Conservation (phyloP, 306 rosid genomes). For the Vigna trinervia region DNA sequence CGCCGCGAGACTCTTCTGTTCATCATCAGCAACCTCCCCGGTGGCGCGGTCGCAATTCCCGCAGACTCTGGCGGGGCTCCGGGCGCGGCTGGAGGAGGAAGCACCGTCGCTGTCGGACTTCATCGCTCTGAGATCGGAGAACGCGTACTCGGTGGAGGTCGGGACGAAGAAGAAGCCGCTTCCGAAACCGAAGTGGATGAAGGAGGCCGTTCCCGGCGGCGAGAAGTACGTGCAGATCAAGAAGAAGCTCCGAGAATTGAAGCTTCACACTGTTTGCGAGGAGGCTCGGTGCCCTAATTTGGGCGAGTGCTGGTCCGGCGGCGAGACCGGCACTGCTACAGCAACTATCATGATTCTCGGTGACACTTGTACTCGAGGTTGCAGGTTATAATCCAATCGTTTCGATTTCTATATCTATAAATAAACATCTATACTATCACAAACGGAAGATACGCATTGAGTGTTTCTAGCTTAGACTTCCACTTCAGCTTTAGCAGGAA, state of each 20-base stretch:
- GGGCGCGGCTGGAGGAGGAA: slow-evolving; percentile 80
- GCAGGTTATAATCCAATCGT: slow-evolving; percentile 65
- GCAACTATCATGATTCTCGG: slow-evolving; percentile 99
- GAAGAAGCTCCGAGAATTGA: slow-evolving; percentile 92
- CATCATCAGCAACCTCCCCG: slow-evolving; percentile 46
- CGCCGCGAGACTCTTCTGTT: slow-evolving; percentile 58
- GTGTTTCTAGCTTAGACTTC: too few species aligned
- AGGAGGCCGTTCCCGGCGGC: slow-evolving; percentile 94
- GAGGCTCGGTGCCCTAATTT: slow-evolving; percentile 94
- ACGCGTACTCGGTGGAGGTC: slow-evolving; percentile 84
- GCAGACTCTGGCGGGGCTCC: slow-evolving; percentile 74
- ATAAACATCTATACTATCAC: too few species aligned
- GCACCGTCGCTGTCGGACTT: slow-evolving; percentile 65
- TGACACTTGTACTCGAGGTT: slow-evolving; percentile 97
- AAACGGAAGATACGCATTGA: too few species aligned
- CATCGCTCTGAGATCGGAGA: slow-evolving; percentile 53
- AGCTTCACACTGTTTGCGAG: slow-evolving; percentile 96
- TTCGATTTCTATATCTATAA: neutral
- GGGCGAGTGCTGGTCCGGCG: slow-evolving; percentile 99
- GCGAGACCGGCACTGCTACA: slow-evolving; percentile 97
- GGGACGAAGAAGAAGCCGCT: slow-evolving; percentile 97
- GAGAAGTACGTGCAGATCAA: slow-evolving; percentile 95
- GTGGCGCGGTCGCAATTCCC: slow-evolving; percentile 56
- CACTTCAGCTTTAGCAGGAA: too few species aligned
- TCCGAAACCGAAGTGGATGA: slow-evolving; percentile 99